Evolutionary conservation across 1,284 basidiomycete species (phyloP).

Genomic region (Boletellus deceptivus): DNA sequence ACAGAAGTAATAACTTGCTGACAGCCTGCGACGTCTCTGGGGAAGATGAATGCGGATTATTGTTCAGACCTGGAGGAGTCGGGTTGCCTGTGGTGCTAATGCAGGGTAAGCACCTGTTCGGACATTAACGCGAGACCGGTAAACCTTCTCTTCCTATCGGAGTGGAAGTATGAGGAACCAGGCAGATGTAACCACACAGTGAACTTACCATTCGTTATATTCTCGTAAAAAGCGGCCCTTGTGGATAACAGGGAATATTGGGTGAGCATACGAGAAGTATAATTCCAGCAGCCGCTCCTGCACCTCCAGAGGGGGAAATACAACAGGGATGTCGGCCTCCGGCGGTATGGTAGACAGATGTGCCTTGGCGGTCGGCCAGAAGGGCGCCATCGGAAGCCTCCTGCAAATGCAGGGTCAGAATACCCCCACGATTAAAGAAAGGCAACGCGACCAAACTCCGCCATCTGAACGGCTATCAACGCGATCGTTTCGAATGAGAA

Average conservation of each 20-base stretch:
- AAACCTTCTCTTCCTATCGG: constrained; percentile 37
- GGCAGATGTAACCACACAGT: neutral
- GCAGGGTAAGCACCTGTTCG: constrained; percentile 9
- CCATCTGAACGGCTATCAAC: constrained; percentile 68
- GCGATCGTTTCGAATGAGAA: constrained; percentile 64
- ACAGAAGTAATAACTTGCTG: constrained; percentile 68
- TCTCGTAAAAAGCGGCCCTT: constrained; percentile 68
- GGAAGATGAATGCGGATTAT: constrained; percentile 29
- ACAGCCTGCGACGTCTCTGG: constrained; percentile 58
- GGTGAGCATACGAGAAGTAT: constrained; percentile 82
- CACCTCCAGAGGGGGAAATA: constrained; percentile 53
- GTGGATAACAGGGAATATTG: constrained; percentile 73
- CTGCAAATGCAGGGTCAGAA: constrained; percentile 35
- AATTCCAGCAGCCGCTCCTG: constrained; percentile 70
- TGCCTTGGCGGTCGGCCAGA: constrained; percentile 59
- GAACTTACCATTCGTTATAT: constrained; percentile 54
- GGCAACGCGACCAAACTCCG: constrained; percentile 62
- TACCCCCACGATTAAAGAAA: constrained; percentile 2
- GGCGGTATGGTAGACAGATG: constrained; percentile 34
- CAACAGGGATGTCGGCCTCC: constrained; percentile 46
- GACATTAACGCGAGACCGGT: constrained; percentile 1
- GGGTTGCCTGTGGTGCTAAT: constrained; percentile 9
- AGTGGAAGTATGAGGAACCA: constrained; percentile 5
- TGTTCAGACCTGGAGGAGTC: constrained; percentile 12
- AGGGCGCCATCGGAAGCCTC: constrained; percentile 73